Evolutionary conservation across 1,284 basidiomycete species (phyloP).

Genomic region (Ustilago tritici): DNA sequence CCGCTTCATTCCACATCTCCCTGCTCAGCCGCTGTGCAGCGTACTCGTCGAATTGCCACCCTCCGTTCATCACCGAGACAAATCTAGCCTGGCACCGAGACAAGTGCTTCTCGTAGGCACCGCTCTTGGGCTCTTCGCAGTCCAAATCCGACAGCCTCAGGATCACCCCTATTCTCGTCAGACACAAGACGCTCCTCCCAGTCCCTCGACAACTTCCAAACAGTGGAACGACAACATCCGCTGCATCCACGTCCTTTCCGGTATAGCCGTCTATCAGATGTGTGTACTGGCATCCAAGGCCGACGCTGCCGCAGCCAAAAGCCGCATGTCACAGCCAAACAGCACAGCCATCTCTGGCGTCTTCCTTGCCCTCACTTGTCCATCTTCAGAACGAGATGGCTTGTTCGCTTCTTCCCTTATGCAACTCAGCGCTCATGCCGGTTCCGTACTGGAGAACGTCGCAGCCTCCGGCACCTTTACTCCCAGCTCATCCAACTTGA

Average conservation of each 20-base stretch:
- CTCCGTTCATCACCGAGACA: neutral
- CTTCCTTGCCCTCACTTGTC: conserved; percentile 52
- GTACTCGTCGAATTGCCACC: conserved; percentile 43
- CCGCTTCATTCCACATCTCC: conserved; percentile 56
- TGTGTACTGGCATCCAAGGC: conserved; percentile 38
- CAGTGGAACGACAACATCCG: conserved; percentile 50
- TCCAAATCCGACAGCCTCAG: conserved; percentile 23
- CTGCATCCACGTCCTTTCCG: conserved; percentile 52
- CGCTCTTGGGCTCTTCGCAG: conserved; percentile 46
- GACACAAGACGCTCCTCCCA: neutral
- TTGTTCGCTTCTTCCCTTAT: conserved; percentile 34
- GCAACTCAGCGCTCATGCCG: conserved; percentile 49
- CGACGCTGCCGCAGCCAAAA: neutral
- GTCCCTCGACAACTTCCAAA: neutral
- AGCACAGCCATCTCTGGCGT: conserved; percentile 29
- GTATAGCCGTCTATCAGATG: conserved; percentile 57
- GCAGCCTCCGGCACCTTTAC: conserved; percentile 11
- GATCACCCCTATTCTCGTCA: neutral
- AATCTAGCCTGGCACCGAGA: neutral
- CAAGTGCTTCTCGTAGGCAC: conserved; percentile 46
- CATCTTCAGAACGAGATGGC: conserved; percentile 18
- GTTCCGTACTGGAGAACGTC: conserved; percentile 45
- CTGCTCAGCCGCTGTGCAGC: conserved; percentile 54
- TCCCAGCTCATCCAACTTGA: conserved; percentile 21
- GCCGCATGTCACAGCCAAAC: neutral